Percentiles rank a stretch among this genome's conserved stretches.
Evolutionary conservation across 768 basidiomycete species (phyloP).

Genomic region (Pleurotus platypus): DNA sequence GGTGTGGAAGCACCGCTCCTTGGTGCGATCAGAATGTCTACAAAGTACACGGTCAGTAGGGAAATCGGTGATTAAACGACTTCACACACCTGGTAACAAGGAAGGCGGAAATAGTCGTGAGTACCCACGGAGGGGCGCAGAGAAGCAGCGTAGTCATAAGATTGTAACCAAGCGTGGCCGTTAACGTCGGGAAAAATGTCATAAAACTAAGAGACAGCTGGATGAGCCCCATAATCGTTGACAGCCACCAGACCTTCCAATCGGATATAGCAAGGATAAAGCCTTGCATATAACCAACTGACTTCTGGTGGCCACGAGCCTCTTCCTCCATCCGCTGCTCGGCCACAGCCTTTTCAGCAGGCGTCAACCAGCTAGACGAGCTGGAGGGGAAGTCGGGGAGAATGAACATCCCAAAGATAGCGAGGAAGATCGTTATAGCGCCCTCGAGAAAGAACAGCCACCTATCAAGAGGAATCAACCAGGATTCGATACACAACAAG

Average conservation of each 20-base stretch:
- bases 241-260: constrained; percentile 61
- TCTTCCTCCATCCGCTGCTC: constrained; percentile 49
- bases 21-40: constrained; percentile 6
- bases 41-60: constrained; percentile 4
- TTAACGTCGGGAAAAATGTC: constrained; percentile 55
- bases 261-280: constrained; percentile 49
- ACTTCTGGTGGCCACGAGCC: constrained; percentile 13
- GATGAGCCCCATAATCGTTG: constrained; percentile 42
- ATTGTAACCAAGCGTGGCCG: constrained; percentile 46
- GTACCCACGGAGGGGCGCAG: constrained; percentile 41
- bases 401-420: constrained; percentile 34
- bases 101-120: constrained; percentile 16
- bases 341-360: constrained; percentile 36
- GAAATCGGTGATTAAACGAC: neutral
- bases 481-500: neutral
- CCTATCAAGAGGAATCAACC: constrained; percentile 18
- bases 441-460: constrained; percentile 45
- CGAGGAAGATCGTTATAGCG: constrained; percentile 36
- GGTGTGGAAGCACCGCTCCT: constrained; percentile 5
- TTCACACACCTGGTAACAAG: neutral
- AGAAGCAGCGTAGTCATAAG: constrained; percentile 52
- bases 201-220: constrained; percentile 51
- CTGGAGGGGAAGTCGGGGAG: constrained; percentile 43
- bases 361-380: constrained; percentile 30
- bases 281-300: constrained; percentile 37